Evolutionary conservation across 306 rosid species (phyloP).

Genomic region (Trifolium dubium): DNA sequence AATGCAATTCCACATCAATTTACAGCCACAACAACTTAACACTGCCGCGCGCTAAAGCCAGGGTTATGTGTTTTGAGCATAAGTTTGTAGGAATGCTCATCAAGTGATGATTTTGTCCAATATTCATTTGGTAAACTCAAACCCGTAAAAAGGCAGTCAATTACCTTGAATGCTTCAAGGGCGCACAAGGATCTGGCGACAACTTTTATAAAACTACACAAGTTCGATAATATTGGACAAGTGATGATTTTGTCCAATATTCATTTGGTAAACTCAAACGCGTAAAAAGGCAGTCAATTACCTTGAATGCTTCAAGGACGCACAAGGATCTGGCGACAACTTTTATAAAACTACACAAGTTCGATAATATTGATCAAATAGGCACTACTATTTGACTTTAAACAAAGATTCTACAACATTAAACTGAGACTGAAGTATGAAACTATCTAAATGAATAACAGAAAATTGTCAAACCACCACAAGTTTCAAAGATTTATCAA

Average conservation of each 20-base stretch:
- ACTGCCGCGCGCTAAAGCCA: too few species aligned
- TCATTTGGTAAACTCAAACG: not conserved
- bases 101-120: not conserved
- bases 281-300: not conserved
- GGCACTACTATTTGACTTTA: slow-evolving; percentile 31
- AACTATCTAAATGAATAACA: slow-evolving; percentile 43
- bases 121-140: not conserved
- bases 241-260: not conserved
- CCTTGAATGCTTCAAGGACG: not conserved
- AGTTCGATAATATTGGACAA: not conserved
- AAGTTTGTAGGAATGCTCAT: too few species aligned
- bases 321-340: not conserved
- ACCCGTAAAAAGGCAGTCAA: not conserved
- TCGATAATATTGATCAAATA: slow-evolving; percentile 7
- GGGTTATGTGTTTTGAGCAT: too few species aligned
- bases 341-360: slow-evolving; percentile 4
- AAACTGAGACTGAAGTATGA: slow-evolving; percentile 19
- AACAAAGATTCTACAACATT: slow-evolving; percentile 42
- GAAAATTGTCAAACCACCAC: slow-evolving; percentile 33
- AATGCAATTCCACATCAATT: too few species aligned
- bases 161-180: not conserved
- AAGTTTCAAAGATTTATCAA: slow-evolving; percentile 37
- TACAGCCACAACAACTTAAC: too few species aligned
- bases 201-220: slow-evolving; percentile 2
- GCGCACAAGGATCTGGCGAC: not conserved